Evolutionary conservation across 1,284 basidiomycete genomes (phyloP).

Genomic region (Pseudozyma tsukubaensis): DNA sequence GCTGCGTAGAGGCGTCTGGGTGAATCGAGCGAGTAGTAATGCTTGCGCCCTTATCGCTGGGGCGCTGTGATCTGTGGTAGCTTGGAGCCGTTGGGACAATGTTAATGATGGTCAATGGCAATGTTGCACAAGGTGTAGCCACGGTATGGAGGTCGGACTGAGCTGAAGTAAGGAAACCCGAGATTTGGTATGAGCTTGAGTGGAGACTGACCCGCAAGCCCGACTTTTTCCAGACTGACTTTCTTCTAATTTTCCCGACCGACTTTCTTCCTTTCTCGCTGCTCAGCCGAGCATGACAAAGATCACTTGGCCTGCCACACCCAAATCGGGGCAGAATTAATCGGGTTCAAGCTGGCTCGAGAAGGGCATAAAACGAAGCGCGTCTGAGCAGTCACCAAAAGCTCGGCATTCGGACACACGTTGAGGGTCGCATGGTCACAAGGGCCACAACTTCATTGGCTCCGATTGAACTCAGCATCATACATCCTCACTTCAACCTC

Average conservation of each 20-base stretch:
- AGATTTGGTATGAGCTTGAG: background rate
- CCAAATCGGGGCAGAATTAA: background rate
- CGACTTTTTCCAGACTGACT: slow-evolving; percentile 4
- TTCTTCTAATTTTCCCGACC: background rate
- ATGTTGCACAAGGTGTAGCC: too few relatives aligned
- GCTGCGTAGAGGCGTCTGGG: too few relatives aligned
- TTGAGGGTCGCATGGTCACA: slow-evolving; percentile 1
- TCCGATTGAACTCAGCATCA: background rate
- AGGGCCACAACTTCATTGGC: background rate
- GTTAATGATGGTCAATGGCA: too few relatives aligned
- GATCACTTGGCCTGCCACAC: background rate
- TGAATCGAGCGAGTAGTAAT: too few relatives aligned
- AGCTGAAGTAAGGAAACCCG: slow-evolving; percentile 13
- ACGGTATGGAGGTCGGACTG: background rate
- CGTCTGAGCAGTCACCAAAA: background rate
- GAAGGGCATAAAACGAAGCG: slow-evolving; percentile 10
- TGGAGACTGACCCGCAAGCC: slow-evolving; percentile 7
- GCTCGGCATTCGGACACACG: slow-evolving; percentile 1
- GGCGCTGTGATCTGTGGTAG: too few relatives aligned
- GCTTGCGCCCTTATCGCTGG: too few relatives aligned
- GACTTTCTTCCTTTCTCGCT: slow-evolving; percentile 4
- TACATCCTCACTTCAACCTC: background rate
- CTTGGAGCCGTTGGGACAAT: background rate
- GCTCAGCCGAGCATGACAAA: slow-evolving; percentile 42
- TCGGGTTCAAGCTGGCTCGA: background rate